Evolutionary conservation across 2,329 filamentous ascomycete species (phyloP), one percentile per base, ranked within the genome.

Genomic region (Botryosphaeria agaves): DNA sequence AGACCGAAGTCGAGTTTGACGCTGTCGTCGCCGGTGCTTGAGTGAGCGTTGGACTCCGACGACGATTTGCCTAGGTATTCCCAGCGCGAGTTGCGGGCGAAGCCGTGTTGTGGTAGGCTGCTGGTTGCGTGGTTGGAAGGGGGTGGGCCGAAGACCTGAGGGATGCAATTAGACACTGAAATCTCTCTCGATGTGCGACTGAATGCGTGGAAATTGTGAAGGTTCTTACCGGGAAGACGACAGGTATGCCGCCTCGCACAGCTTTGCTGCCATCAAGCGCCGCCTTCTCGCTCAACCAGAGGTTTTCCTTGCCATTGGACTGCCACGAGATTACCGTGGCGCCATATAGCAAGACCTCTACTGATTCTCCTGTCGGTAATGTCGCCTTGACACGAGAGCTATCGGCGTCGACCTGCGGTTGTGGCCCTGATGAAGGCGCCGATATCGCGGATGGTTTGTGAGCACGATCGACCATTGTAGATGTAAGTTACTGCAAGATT

Each of bases 1-100:
- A 98, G 73, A 17, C 87, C 89, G 53, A 98, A 95, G 60, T 98
- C 89, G 36, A 98, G 75, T 66, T 92, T 94, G 40, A 95, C 76
- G 29, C 74, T 76, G 46, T 72, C 62, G 47, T 80, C 67, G 37
- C 59, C 61, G 27, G 45, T 47, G 21, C 45, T 47, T 54, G 54
- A 35, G 37, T 52, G 34, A 41, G 57, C 47, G 34, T 47, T 48
- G 6, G 55, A 56, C 51, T 84, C 76, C 5, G 69, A 71, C n/a
- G 69, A 75, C 5, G 76, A 82, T 58, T 87, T 91, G 48, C 85
- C 85, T 14, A 27, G 14, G 52, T 89, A 93, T 54, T 95, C 85
- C 89, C 89, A 98, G 38, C 70, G 70, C 27, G 76, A 80, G 47
- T 71, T 85, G 43, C 89, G 82, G 23, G 87, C 89, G 56, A 98